A percentile compares a stretch with the other conserved stretches of the same genome.
Conservation (phyloP, 805 yeast species). For the Soucietia sequanensis region DNA sequence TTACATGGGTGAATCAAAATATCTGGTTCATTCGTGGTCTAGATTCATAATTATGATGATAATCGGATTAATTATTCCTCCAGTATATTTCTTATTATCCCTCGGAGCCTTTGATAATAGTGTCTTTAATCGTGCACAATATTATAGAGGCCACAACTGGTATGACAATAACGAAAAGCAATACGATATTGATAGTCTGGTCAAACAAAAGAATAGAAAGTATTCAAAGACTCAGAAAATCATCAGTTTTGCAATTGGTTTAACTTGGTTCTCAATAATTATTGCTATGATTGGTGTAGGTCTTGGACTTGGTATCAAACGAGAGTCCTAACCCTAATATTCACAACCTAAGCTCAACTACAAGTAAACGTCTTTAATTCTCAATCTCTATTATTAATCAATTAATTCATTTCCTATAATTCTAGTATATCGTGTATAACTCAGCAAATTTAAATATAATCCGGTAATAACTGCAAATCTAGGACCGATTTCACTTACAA, state of each 20-base stretch:
- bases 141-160: slow-evolving; percentile 17
- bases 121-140: slow-evolving; percentile 14
- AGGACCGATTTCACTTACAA: too few relatives aligned
- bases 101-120: slow-evolving; percentile 35
- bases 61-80: slow-evolving; percentile 34
- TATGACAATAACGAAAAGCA: slow-evolving; percentile 8
- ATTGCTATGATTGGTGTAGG: slow-evolving; percentile 43
- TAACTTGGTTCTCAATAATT: slow-evolving; percentile 30
- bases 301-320: slow-evolving; percentile 25
- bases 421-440: too few relatives aligned
- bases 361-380: too few relatives aligned
- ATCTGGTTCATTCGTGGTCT: slow-evolving; percentile 10
- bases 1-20: too few relatives aligned
- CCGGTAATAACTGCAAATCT: too few relatives aligned
- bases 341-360: too few relatives aligned
- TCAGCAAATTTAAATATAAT: too few relatives aligned
- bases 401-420: too few relatives aligned
- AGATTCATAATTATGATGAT: slow-evolving; percentile 26
- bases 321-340: not conserved
- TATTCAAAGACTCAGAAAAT: slow-evolving; percentile 28
- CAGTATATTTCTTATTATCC: slow-evolving; percentile 34
- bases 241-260: slow-evolving; percentile 27
- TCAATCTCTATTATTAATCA: too few relatives aligned
- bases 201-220: slow-evolving; percentile 12
- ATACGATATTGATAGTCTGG: slow-evolving; percentile 5